These are phyloP conservation scores for Trametes versicolor DNA, from an alignment of 1,284 basidiomycete genomes.

Conservation along the genomic window DNA sequence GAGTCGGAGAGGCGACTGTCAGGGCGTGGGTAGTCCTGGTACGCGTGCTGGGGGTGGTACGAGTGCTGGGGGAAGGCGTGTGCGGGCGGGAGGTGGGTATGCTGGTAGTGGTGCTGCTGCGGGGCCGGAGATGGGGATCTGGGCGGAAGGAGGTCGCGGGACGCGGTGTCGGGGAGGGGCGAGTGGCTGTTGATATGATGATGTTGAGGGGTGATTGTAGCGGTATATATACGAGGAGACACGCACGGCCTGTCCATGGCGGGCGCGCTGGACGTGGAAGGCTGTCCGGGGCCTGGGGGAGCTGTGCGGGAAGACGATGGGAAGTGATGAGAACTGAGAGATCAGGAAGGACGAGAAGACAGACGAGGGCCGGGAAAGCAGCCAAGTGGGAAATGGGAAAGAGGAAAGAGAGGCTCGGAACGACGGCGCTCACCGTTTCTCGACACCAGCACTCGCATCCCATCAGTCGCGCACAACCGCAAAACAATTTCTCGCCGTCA, in stretches of 20 bases:
- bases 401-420: slow-evolving; percentile 17
- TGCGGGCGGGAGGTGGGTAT: slow-evolving; percentile 3
- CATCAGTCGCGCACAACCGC: slow-evolving; percentile 24
- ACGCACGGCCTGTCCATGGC: slow-evolving; percentile 37
- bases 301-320: slow-evolving; percentile 38
- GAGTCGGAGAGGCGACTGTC: slow-evolving; percentile 33
- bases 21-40: slow-evolving; percentile 25
- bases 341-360: slow-evolving; percentile 31
- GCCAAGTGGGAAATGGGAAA: not conserved
- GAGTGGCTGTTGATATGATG: slow-evolving; percentile 37
- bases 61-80: slow-evolving; percentile 4
- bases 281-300: slow-evolving; percentile 33
- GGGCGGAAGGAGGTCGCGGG: slow-evolving; percentile 25
- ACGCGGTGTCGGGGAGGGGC: slow-evolving; percentile 26
- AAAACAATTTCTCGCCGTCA: slow-evolving; percentile 30
- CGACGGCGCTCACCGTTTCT: slow-evolving; percentile 30
- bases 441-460: slow-evolving; percentile 32
- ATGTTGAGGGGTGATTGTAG: slow-evolving; percentile 32
- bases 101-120: slow-evolving; percentile 11
- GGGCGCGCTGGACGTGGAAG: slow-evolving; percentile 27
- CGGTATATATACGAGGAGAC: slow-evolving; percentile 34
- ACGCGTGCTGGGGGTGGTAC: slow-evolving; percentile 14
- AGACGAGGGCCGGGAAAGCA: slow-evolving; percentile 12
- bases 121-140: slow-evolving; percentile 26
- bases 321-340: slow-evolving; percentile 32